Evolutionary conservation across 805 yeast genomes (phyloP).

Genomic region (Cyberlindnera galapagoensis): DNA sequence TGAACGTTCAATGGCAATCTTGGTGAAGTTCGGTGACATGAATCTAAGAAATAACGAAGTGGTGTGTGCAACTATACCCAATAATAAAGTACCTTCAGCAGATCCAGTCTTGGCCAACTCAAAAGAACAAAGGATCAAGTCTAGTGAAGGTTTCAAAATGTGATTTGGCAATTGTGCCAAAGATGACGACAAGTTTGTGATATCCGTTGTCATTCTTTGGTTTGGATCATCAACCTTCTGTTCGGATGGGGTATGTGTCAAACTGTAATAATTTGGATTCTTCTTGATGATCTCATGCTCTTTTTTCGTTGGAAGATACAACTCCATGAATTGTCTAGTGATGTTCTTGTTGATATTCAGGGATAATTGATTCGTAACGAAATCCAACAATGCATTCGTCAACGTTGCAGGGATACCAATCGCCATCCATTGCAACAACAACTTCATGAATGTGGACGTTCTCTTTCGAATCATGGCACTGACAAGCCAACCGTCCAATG

Average conservation of each 20-base stretch:
- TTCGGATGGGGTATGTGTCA: constrained; percentile 48
- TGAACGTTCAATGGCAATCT: constrained; percentile 67
- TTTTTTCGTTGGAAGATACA: constrained; percentile 57
- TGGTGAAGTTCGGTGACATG: constrained; percentile 88
- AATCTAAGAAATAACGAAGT: constrained; percentile 69
- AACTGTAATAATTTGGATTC: constrained; percentile 67
- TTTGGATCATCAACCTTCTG: constrained; percentile 64
- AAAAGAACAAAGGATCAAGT: constrained; percentile 72
- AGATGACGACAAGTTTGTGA: constrained; percentile 64
- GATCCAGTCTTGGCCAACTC: constrained; percentile 46
- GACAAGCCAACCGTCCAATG: constrained; percentile 79
- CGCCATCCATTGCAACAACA: constrained; percentile 70
- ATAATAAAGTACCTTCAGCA: constrained; percentile 69
- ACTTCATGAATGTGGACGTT: constrained; percentile 55
- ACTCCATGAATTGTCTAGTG: constrained; percentile 56
- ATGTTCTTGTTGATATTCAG: constrained; percentile 56
- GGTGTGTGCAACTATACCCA: constrained; percentile 75
- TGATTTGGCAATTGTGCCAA: constrained; percentile 76
- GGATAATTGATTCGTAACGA: constrained; percentile 52
- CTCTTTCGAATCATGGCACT: constrained; percentile 71
- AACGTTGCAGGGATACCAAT: constrained; percentile 83
- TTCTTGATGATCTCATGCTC: constrained; percentile 27
- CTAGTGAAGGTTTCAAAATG: constrained; percentile 75
- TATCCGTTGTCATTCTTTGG: constrained; percentile 77
- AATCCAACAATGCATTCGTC: constrained; percentile 63